Evolutionary conservation across 371 early-diverging fungal genomes (phyloP), one percentile per base, ranked within the genome.

Genomic region (Apophysomyces ossiformis): DNA sequence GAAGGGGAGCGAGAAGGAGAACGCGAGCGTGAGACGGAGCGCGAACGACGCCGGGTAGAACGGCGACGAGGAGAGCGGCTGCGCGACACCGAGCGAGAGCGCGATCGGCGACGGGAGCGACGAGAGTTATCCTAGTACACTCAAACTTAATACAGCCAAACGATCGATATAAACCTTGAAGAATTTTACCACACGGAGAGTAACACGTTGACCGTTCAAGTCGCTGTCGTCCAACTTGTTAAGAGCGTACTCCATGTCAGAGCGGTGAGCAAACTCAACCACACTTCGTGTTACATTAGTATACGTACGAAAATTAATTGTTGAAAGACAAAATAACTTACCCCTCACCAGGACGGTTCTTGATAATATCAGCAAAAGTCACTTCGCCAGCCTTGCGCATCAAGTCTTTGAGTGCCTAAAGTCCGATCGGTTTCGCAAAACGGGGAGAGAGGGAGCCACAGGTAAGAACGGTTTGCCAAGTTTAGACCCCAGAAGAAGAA

Each of bases 361-460:
- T 88, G 80, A 89, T 90, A 39, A 93, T 89, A 73, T 96, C 95
- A 37, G 98, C 91, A 85, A 93, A 98, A 41, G 91, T 88, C 9
- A 98, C 97, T 76, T 96, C 95, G 66, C 97, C 97, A 63, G 95
- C 97, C 71, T 93, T 92, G 73, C 96, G 93, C 87, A 96, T 92
- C 75, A 95, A 85, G 77, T 97, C 97, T 84, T 98, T 98, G 82
- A 98, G 88, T 83, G 95, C 97, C 96, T 97, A 81, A 67, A 64
- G 46, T 45, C 46, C 46, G 46, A 45, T 45, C 46, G 46, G 46
- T 45, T 45, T 26, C 46, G 46, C 46, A 45, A 45, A 45, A 45
- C 46, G 46, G 66, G 60, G 65, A 67, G 67, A 57, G 44, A 64
- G 38, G 47, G 60, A 64, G 65, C 60, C 68, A 70, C 66, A 69